These are phyloP conservation scores for Aspergillus ellipticus DNA, from an alignment of 495 filamentous ascomycete genomes.

Conservation along the genomic window DNA sequence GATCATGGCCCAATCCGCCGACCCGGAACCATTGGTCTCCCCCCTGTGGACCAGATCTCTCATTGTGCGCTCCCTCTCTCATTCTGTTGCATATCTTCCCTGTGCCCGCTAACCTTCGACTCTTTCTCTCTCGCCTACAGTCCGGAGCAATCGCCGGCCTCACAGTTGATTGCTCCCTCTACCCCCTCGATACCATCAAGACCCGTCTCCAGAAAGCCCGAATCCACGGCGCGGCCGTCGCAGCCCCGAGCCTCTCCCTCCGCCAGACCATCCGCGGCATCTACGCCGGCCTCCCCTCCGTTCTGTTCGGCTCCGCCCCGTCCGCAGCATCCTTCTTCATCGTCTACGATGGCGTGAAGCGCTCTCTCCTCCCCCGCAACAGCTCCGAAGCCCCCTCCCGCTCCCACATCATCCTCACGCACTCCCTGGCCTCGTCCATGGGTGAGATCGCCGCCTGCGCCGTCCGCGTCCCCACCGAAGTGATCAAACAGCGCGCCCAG, in stretches of 20 bases:
- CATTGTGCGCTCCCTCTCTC: conserved; percentile 27
- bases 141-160: conserved; percentile 81
- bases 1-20: conserved; percentile 31
- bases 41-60: conserved; percentile 43
- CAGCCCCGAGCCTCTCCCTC: conserved; percentile 32
- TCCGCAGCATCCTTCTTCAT: conserved; percentile 98
- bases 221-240: conserved; percentile 69
- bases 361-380: conserved; percentile 38
- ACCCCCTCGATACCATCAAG: conserved; percentile 88
- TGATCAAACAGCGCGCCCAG: conserved; percentile 94
- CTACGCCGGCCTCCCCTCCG: conserved; percentile 62
- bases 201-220: conserved; percentile 84
- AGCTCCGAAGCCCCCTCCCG: conserved; percentile 26
- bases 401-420: conserved; percentile 46
- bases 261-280: conserved; percentile 64
- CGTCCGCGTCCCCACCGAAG: conserved; percentile 91
- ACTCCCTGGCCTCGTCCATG: conserved; percentile 83
- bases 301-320: conserved; percentile 78
- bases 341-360: conserved; percentile 85
- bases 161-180: conserved; percentile 86
- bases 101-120: not conserved
- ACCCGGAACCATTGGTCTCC: conserved; percentile 37
- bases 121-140: conserved; percentile 37
- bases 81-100: not conserved
- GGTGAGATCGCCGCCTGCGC: conserved; percentile 93